Evolutionary conservation across 208 protist genomes (phyloP).

Genomic region (Trypanosoma lewisi): DNA sequence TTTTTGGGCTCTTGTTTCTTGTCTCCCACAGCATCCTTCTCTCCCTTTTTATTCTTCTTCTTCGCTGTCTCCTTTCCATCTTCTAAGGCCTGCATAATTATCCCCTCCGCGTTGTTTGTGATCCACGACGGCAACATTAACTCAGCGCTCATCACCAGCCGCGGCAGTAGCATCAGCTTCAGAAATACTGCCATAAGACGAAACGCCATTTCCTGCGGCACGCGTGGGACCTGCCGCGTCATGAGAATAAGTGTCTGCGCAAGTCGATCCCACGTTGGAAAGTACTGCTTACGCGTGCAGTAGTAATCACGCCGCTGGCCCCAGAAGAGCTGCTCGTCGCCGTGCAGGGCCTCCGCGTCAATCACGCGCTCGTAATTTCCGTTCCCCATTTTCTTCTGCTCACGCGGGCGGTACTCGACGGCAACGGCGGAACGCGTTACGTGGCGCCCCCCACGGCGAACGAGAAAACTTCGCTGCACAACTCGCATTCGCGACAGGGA

Average conservation of each 20-base stretch:
- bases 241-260: constrained; percentile 79
- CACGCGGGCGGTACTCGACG: constrained; percentile 60
- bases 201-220: constrained; percentile 82
- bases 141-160: constrained; percentile 43
- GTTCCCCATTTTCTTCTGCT: constrained; percentile 37
- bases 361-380: constrained; percentile 65
- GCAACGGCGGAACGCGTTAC: constrained; percentile 40
- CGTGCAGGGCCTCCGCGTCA: constrained; percentile 76
- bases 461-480: constrained; percentile 65
- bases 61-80: constrained; percentile 17
- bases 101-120: constrained; percentile 51
- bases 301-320: constrained; percentile 66
- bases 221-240: constrained; percentile 63
- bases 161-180: constrained; percentile 71
- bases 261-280: constrained; percentile 75
- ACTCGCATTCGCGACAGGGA: constrained; percentile 53
- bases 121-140: constrained; percentile 70
- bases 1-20: constrained; percentile 1
- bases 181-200: constrained; percentile 74
- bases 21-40: constrained; percentile 10
- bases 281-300: constrained; percentile 36
- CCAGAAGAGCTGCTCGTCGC: constrained; percentile 83
- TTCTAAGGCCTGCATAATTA: constrained; percentile 3
- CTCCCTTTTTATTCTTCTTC: constrained; percentile 9
- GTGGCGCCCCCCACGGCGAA: constrained; percentile 61